Conservation (phyloP, 2,329 filamentous ascomycete species). For the Monosporascus sp. region DNA sequence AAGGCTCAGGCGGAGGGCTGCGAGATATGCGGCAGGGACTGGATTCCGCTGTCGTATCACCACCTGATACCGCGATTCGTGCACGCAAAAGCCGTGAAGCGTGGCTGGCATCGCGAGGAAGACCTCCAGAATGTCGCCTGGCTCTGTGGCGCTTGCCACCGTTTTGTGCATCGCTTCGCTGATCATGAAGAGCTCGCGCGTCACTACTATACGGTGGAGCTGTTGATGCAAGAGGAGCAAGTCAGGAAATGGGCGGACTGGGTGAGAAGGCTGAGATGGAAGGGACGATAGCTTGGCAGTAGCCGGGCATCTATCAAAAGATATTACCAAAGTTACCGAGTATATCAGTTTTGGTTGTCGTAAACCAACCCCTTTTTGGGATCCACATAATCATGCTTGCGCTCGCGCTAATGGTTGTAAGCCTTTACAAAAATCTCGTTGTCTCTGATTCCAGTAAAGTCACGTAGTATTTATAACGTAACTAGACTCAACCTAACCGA, state of each 20-base stretch:
- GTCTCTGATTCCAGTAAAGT: no score
- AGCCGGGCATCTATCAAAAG: no score
- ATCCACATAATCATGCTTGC: no score
- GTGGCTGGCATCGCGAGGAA: conserved; percentile 73
- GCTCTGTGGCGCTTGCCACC: conserved; percentile 80
- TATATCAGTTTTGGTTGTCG: no score
- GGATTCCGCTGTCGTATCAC: conserved; percentile 75
- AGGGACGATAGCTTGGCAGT: conserved; percentile 31
- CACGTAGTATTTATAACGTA: no score
- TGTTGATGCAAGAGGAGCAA: conserved; percentile 64
- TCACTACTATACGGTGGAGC: conserved; percentile 67
- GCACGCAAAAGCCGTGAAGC: conserved; percentile 69
- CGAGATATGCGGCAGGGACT: conserved; percentile 70
- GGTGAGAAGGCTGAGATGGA: conserved; percentile 72
- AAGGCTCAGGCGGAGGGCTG: conserved; percentile 50
- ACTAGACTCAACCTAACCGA: no score
- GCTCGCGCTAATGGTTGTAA: no score
- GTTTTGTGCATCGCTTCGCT: conserved; percentile 71
- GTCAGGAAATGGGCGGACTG: conserved; percentile 66
- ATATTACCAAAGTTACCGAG: no score
- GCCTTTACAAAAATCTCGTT: no score
- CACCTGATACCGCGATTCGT: conserved; percentile 77
- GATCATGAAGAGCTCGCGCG: conserved; percentile 72
- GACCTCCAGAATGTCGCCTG: conserved; percentile 77
- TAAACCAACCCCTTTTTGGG: no score